phyloP scores from a whole-genome alignment of 306 rosid species.

The Argentina anserina region DNA sequence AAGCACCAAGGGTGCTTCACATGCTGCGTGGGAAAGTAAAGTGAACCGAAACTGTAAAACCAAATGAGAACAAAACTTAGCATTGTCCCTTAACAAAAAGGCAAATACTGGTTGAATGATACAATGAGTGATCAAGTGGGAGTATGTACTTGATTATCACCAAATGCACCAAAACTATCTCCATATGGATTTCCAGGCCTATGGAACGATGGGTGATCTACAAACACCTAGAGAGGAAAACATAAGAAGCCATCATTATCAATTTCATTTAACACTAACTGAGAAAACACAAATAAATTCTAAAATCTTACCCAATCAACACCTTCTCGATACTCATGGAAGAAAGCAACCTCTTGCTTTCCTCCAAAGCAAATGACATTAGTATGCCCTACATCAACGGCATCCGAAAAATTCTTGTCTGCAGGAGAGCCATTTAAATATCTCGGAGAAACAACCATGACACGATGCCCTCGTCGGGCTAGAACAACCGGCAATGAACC shows the following conservation, averaged over 20 bases:
- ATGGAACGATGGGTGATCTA: constrained; percentile 74
- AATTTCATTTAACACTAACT: neutral
- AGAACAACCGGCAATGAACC: constrained; percentile 83
- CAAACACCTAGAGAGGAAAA: constrained; percentile 57
- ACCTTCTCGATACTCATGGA: constrained; percentile 63
- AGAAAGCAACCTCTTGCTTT: constrained; percentile 70
- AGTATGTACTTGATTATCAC: constrained; percentile 70
- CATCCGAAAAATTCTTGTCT: constrained; percentile 45
- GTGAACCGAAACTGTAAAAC: constrained; percentile 93
- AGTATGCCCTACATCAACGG: constrained; percentile 35
- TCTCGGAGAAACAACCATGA: constrained; percentile 84
- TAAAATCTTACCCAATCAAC: constrained; percentile 75
- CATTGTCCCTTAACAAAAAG: constrained; percentile 28
- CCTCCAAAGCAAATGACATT: constrained; percentile 56
- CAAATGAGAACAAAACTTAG: constrained; percentile 44
- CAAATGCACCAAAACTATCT: constrained; percentile 61
- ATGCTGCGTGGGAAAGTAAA: constrained; percentile 89
- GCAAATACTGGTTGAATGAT: constrained; percentile 11
- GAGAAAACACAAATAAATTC: neutral
- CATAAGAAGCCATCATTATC: constrained; percentile 17
- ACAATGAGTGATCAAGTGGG: constrained; percentile 8
- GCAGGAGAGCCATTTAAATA: constrained; percentile 54
- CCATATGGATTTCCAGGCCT: constrained; percentile 92
- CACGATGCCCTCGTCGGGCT: constrained; percentile 80
- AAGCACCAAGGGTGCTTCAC: constrained; percentile 92